Evolutionary conservation across 805 yeast species (phyloP), one percentile per base, ranked within the genome.

Genomic region (Candida palmyrensis): DNA sequence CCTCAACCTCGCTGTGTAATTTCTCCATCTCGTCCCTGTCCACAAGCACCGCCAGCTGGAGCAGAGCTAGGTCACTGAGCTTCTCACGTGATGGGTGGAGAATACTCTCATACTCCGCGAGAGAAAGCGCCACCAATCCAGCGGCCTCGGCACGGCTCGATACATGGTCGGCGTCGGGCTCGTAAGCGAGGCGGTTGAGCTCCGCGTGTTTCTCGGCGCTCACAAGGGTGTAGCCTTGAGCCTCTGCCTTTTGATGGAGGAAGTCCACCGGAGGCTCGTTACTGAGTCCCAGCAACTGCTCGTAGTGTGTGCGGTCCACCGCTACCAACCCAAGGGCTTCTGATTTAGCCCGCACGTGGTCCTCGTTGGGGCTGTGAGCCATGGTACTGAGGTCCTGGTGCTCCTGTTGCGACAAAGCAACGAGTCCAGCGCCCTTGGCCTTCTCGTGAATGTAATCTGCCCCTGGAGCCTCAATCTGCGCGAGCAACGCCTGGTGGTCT

Each of bases 171-270:
- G 27, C 36, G 2, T 42, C 12, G 19, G 47, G 44, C 1, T 33
- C 30, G 13, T 39, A 23, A 5, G 41, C 38, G 2, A 44, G 28
- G 5, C 31, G 29, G 11, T 16, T 34, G 14, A 36, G 22, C 15
- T 33, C 30, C 8, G 34, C 17, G 23, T 21, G 33, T 13, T 29
- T 16, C 9, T 15, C 26, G 16, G 14, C 22, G 6, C 32, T 23
- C 5, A 43, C 25, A 3, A 31, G 13, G 13, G 53, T 52, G 18
- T 55, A 41, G 1, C 67, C 66, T 25, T 55, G 36, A n/a, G 53
- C 50, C 37, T 56, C 56, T 10, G 68, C 67, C 35, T 58, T 62
- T 5, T 43, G 27, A 3, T 57, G 53, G 12, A 62, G 39, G 35
- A 59, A 61, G 1, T 46, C 52, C 6, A 30, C 17, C 0, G 55